Evolutionary conservation across 2,329 filamentous ascomycete genomes (phyloP).

Genomic region (Trichoderma breve): DNA sequence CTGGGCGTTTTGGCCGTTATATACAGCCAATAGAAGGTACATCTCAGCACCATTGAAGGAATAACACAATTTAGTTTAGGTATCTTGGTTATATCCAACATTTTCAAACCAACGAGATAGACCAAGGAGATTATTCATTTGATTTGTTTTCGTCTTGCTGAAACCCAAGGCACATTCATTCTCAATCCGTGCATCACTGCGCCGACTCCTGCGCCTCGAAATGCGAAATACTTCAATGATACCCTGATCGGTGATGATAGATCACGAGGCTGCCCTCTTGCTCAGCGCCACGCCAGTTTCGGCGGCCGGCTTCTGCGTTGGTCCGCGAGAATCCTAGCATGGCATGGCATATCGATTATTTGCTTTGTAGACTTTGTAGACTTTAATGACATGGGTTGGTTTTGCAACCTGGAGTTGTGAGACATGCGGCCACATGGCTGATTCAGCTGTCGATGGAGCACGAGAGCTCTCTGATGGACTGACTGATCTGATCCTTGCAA

Average conservation of each 20-base stretch:
- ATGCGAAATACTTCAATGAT: background rate
- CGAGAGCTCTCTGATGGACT: background rate
- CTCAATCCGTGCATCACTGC: background rate
- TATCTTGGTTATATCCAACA: background rate
- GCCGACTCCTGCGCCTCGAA: background rate
- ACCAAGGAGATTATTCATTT: background rate
- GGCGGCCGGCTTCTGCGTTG: background rate
- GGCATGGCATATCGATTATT: background rate
- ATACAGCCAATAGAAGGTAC: background rate
- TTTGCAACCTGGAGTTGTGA: background rate
- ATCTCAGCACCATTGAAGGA: background rate
- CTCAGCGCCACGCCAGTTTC: background rate
- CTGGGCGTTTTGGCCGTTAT: background rate
- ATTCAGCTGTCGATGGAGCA: background rate
- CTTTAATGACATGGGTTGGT: background rate
- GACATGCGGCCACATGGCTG: background rate
- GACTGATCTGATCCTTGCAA: background rate
- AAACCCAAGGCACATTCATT: background rate
- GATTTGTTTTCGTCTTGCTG: background rate
- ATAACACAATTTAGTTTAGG: no score
- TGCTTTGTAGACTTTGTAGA: background rate
- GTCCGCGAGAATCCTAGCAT: background rate
- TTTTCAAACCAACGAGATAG: background rate
- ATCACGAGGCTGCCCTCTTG: background rate
- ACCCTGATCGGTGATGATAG: background rate